Base-by-base conservation (phyloP, 306 rosid species). In the Arachis stenosperma region DNA sequence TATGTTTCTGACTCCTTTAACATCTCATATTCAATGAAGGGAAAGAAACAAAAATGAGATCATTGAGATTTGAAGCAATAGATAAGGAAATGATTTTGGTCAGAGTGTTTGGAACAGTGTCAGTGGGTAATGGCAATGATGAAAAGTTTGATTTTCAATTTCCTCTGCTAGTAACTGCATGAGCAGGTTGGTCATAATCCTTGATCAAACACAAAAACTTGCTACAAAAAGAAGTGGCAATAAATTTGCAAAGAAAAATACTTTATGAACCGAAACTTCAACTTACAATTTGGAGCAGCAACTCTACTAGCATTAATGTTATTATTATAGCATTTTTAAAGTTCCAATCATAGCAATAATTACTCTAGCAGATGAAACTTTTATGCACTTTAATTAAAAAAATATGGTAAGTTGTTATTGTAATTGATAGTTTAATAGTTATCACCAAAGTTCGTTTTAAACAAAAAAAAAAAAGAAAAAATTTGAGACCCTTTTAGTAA, bases 141-240 rank as follows among this genome's bases (percentile, higher is more conserved):
- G 62, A 57, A 57, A 57, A 4, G 7, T n/a, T 43, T 65, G 52
- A 56, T 65, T 55, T 43, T 65, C 60, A 75, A 15, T 66, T 55
- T 75, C 37, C 79, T 57, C 73, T 65, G 41, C 7, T 33, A 44
- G 73, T 30, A 55, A 75, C 58, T 65, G 66, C 29, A 54, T 55
- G 5, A 6, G 40, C 37, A 13, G 40, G 39, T 36, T 47, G 39
- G 65, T 50, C 60, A 5, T n/a, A 14, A 47, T 46, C 14, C 2
- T 8, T 57, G 39, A 57, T 57, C 62, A 29, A 57, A 27, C 41
- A 27, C 41, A n/a, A 57, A 27, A 9, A 57, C 2, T 57, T 57
- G 12, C 62, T n/a, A 27, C 5, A 57, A 57, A 27, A 57, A 29
- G 62, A 27, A 57, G 9, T 27, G 40, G 62, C 8, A 57, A 57